These are phyloP conservation scores for Guyanaporus albipodus DNA, from an alignment of 768 basidiomycete species.

Conservation along the genomic window DNA sequence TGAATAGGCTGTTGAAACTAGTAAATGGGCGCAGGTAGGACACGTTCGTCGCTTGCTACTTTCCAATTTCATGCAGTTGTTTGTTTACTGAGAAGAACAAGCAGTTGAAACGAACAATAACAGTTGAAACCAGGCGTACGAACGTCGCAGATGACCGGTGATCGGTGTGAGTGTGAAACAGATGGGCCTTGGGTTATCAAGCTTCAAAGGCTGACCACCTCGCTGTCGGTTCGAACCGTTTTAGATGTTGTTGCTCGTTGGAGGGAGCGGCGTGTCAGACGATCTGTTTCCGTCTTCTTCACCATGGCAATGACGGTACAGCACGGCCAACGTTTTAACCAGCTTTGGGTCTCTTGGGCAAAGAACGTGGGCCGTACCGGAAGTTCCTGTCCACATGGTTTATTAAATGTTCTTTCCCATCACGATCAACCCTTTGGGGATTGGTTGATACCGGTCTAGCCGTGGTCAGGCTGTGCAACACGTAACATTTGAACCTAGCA, in stretches of 20 bases:
- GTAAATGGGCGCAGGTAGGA: too few species aligned
- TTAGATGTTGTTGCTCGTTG: background rate
- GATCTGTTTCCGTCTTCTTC: background rate
- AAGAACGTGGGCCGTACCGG: too few species aligned
- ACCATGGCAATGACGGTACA: conserved; percentile 12
- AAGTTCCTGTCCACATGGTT: background rate
- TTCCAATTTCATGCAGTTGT: too few species aligned
- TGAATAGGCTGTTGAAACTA: too few species aligned
- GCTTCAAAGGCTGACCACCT: too few species aligned
- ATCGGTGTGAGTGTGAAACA: too few species aligned
- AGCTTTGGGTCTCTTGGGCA: background rate
- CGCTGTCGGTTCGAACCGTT: background rate
- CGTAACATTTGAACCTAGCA: too few species aligned
- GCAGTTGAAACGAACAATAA: background rate
- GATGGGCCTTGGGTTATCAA: background rate
- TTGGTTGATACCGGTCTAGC: background rate
- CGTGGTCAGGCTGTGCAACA: conserved; percentile 2
- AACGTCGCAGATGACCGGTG: background rate
- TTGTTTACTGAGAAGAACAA: too few species aligned
- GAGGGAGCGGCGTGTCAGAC: background rate
- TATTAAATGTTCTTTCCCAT: conserved; percentile 15
- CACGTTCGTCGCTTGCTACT: conserved; percentile 1
- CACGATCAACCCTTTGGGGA: background rate
- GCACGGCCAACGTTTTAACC: background rate
- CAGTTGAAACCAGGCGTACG: background rate